These are phyloP conservation scores for Maudiozyma humilis DNA, from an alignment of 1,139 yeast species.

Conservation along the genomic window DNA sequence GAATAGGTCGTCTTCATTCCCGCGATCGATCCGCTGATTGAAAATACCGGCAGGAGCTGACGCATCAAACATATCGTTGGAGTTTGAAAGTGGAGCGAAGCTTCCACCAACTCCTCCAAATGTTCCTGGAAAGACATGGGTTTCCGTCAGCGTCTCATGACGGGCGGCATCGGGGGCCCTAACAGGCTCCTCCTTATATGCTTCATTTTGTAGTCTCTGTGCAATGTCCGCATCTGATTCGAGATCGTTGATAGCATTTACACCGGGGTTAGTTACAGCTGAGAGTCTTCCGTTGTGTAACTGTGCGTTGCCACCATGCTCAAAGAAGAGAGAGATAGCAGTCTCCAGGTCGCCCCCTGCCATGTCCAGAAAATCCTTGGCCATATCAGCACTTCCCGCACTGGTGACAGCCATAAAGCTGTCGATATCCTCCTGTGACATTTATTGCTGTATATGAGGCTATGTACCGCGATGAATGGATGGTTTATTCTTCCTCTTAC, in stretches of 20 bases:
- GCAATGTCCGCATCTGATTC: slow-evolving; percentile 55
- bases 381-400: slow-evolving; percentile 56
- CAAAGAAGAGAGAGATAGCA: slow-evolving; percentile 81
- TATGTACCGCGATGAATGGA: background rate
- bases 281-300: slow-evolving; percentile 9
- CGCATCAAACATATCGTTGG: slow-evolving; percentile 36
- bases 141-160: slow-evolving; percentile 65
- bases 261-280: slow-evolving; percentile 7
- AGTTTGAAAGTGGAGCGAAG: slow-evolving; percentile 24
- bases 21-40: slow-evolving; percentile 38
- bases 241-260: slow-evolving; percentile 15
- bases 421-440: slow-evolving; percentile 51
- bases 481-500: background rate
- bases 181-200: slow-evolving; percentile 51
- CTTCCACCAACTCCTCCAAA: slow-evolving; percentile 35
- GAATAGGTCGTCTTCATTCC: slow-evolving; percentile 15
- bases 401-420: slow-evolving; percentile 84
- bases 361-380: slow-evolving; percentile 71
- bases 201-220: slow-evolving; percentile 55
- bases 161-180: slow-evolving; percentile 74
- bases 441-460: slow-evolving; percentile 13
- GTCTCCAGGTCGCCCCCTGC: slow-evolving; percentile 72
- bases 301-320: slow-evolving; percentile 44
- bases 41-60: slow-evolving; percentile 40
- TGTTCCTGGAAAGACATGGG: slow-evolving; percentile 31